These are phyloP conservation scores for Carex littledalei DNA, from an alignment of 176 grass and related monocot species.

Conservation along the genomic window DNA sequence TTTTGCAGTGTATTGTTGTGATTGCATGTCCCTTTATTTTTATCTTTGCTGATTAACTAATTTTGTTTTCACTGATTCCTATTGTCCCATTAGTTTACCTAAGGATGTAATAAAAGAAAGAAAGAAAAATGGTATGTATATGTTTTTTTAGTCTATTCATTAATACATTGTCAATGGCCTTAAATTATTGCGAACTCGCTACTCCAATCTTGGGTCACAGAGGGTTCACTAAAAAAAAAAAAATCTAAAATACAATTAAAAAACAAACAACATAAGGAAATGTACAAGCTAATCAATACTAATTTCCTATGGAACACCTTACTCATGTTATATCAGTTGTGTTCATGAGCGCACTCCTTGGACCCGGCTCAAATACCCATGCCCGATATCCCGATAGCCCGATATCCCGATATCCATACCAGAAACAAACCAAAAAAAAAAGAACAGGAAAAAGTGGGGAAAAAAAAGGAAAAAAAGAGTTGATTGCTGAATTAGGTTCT, in stretches of 20 bases:
- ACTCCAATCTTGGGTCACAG: background rate
- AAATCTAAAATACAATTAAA: background rate
- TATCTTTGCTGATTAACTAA: too few relatives aligned
- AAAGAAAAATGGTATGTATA: too few relatives aligned
- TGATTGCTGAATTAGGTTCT: background rate
- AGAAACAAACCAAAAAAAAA: background rate
- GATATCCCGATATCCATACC: background rate
- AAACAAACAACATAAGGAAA: background rate
- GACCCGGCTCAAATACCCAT: background rate
- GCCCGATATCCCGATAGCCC: background rate
- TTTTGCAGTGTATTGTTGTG: too few relatives aligned
- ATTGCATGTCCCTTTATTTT: too few relatives aligned
- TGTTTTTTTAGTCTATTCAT: background rate
- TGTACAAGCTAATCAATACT: slow-evolving; percentile 12
- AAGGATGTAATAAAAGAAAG: too few relatives aligned
- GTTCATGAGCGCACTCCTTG: background rate
- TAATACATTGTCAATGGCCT: background rate
- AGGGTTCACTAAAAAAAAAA: background rate
- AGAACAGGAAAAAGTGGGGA: background rate
- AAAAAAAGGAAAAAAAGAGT: background rate
- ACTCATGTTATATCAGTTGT: slow-evolving; percentile 6
- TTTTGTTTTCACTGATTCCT: too few relatives aligned
- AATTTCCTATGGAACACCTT: slow-evolving; percentile 15
- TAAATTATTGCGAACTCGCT: background rate
- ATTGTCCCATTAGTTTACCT: too few relatives aligned